Evolutionary conservation across 2,329 filamentous ascomycete species (phyloP).

Genomic region (Sporothrix variecibatus): DNA sequence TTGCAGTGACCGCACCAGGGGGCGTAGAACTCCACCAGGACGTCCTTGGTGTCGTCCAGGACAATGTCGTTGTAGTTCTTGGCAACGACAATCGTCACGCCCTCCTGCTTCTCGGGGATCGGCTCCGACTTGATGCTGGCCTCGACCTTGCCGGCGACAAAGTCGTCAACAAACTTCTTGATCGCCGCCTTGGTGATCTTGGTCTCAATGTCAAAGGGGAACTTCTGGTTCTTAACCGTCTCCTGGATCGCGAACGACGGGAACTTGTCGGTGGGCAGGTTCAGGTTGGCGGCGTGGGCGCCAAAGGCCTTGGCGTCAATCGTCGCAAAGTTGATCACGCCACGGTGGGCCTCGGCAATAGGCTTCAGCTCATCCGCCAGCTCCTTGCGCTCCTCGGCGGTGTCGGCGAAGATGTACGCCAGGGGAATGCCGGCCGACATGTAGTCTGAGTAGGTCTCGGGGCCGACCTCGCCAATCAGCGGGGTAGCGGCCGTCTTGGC

Average conservation of each 20-base stretch:
- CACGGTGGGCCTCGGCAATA: conserved; percentile 88
- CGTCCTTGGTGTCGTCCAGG: conserved; percentile 92
- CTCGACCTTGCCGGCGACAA: conserved; percentile 82
- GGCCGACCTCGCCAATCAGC: conserved; percentile 91
- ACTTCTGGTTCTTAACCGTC: conserved; percentile 93
- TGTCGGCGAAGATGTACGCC: conserved; percentile 97
- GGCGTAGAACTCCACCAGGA: conserved; percentile 97
- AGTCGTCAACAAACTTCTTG: conserved; percentile 81
- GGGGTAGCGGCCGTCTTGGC: conserved; percentile 83
- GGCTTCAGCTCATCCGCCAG: conserved; percentile 78
- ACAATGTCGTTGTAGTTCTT: conserved; percentile 92
- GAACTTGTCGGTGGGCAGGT: conserved; percentile 94
- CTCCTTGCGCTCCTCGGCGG: conserved; percentile 80
- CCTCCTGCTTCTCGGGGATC: conserved; percentile 90
- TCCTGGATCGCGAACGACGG: conserved; percentile 98
- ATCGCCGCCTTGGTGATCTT: conserved; percentile 73
- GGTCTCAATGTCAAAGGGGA: conserved; percentile 83
- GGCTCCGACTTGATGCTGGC: conserved; percentile 99
- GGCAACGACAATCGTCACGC: conserved; percentile 85
- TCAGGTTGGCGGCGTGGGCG: conserved; percentile 93
- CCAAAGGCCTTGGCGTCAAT: conserved; percentile 95
- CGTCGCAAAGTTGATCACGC: conserved; percentile 94
- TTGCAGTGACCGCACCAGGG: conserved; percentile 99
- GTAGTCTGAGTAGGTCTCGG: conserved; percentile 94
- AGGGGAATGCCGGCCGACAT: conserved; percentile 91